Base-by-base conservation (phyloP, 208 protist genomes). In the Kentomonas sorsogonicus region DNA sequence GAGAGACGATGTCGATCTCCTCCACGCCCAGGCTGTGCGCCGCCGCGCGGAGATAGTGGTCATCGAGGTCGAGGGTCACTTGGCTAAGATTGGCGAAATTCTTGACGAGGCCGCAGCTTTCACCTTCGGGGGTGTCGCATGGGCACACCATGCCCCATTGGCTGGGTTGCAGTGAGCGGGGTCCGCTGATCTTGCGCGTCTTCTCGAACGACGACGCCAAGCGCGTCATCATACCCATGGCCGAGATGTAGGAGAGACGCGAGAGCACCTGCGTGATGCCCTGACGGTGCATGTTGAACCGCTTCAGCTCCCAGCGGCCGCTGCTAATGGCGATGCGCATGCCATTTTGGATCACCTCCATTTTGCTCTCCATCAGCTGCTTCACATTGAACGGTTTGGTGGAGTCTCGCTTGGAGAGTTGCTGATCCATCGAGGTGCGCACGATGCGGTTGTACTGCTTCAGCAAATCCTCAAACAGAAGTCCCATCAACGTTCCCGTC, bases 101-200 rank as follows among this genome's bases (percentile, higher is more conserved):
- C 82, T 99, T 99, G 3, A 99, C 98, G 0, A 99, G 79, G 43
- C 99, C 99, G 61, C 98, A 99, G 46, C 90, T 92, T 59, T 99
- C 98, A 33, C 97, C 97, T 73, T 99, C 97, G 1, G 99, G 98
- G 9, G 98, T 99, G 73, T 99, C 99, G 39, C 95, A 96, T 1
- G 99, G 99, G 73, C 99, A 99, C 16, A 99, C 82, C 93, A 99
- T 99, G 50, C 99, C 99, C 93, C 97, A 99, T 65, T 99, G 98
- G 38, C 97, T 99, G 0, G 97, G 91, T 69, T 99, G 98, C 36
- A 99, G 70, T 18, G 83, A 86, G 46, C 86, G 82, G 15, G 97
- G 97, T 0, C 97, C 97, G 53, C 86, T 88, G 0, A 99, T 90
- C 62, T 99, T 99, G 52, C 97, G 75, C 23, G 94, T 99, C 74